phyloP scores from a whole-genome alignment of 2,329 filamentous ascomycete genomes.

The Penicillium sp. region DNA sequence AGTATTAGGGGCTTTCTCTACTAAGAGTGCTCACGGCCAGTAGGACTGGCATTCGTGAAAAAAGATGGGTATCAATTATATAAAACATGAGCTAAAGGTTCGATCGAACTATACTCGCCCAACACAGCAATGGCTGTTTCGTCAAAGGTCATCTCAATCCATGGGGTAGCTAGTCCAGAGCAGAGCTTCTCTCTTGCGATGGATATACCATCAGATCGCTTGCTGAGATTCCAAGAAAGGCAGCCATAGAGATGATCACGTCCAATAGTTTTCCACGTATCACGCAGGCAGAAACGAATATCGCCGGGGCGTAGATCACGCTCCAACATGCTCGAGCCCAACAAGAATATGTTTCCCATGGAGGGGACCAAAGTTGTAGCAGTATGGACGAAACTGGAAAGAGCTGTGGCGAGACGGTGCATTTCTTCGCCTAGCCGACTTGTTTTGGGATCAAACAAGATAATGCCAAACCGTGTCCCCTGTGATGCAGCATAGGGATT shows the following conservation, averaged over 20 bases:
- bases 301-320: slow-evolving; percentile 15
- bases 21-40: neutral
- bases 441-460: slow-evolving; percentile 26
- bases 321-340: slow-evolving; percentile 27
- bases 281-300: slow-evolving; percentile 22
- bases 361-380: neutral
- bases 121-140: slow-evolving; percentile 22
- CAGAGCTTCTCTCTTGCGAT: neutral
- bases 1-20: neutral
- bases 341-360: slow-evolving; percentile 35
- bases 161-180: neutral
- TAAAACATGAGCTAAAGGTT: slow-evolving; percentile 3
- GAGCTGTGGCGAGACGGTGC: slow-evolving; percentile 18
- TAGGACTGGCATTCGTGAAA: neutral
- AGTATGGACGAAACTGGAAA: slow-evolving; percentile 12
- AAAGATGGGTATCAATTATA: neutral
- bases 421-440: slow-evolving; percentile 24
- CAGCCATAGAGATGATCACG: slow-evolving; percentile 34
- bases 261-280: slow-evolving; percentile 31
- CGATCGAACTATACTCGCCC: slow-evolving; percentile 14
- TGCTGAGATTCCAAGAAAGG: slow-evolving; percentile 18
- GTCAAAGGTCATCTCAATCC: slow-evolving; percentile 29
- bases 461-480: slow-evolving; percentile 25
- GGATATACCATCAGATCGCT: neutral
- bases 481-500: slow-evolving; percentile 22